These are phyloP conservation scores for Ascomycota sp. DNA, from an alignment of 2,329 filamentous ascomycete species.

Conservation along the genomic window DNA sequence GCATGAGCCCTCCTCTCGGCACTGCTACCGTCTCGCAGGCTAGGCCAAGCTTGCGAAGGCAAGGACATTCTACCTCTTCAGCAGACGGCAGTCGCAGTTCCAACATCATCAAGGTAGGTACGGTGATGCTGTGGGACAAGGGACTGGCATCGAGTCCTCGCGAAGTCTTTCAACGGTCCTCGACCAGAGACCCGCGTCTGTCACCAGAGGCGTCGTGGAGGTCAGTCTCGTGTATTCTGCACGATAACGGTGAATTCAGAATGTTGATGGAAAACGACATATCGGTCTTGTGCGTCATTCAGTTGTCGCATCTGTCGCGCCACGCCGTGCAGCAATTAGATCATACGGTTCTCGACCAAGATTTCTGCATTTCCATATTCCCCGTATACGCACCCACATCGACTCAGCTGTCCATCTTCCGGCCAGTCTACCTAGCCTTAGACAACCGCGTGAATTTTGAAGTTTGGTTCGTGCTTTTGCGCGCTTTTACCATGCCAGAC, in stretches of 20 bases:
- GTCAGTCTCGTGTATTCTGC: constrained; percentile 75
- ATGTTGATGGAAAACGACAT: constrained; percentile 74
- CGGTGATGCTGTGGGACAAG: constrained; percentile 81
- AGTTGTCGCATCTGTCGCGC: constrained; percentile 71
- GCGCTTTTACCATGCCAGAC: constrained; percentile 82
- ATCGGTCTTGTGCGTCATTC: constrained; percentile 60
- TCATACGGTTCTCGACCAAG: constrained; percentile 73
- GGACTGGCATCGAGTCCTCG: constrained; percentile 33
- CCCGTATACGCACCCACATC: constrained; percentile 70
- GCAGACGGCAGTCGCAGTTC: constrained; percentile 13
- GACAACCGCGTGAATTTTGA: constrained; percentile 84
- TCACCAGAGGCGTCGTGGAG: constrained; percentile 50
- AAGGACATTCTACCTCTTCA: constrained; percentile 9
- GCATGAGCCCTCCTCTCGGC: constrained; percentile 6
- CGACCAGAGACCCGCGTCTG: constrained; percentile 33
- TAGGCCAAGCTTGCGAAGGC: constrained; percentile 22
- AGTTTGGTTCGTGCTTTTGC: constrained; percentile 84
- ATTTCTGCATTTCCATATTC: constrained; percentile 89
- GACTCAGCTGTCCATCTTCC: constrained; percentile 52
- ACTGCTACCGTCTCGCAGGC: constrained; percentile 13
- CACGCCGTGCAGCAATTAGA: constrained; percentile 83
- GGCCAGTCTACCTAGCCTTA: constrained; percentile 76
- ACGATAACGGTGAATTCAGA: constrained; percentile 88
- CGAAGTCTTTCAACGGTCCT: constrained; percentile 34
- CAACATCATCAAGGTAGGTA: constrained; percentile 89